These are phyloP conservation scores for Claviceps africana DNA, from an alignment of 2,329 filamentous ascomycete genomes.

Conservation along the genomic window DNA sequence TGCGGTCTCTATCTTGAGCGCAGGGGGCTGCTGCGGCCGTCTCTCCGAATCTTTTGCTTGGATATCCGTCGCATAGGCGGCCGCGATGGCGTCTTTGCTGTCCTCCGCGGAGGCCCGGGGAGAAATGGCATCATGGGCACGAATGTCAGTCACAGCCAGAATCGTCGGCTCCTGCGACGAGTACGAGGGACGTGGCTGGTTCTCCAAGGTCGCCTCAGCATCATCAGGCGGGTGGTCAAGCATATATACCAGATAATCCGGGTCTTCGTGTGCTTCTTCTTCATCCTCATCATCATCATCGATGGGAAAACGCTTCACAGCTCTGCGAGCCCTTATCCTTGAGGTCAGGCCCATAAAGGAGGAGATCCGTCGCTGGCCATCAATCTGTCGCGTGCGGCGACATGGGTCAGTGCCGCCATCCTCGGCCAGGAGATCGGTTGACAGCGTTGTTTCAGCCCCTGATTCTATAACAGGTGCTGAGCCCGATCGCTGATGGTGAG, in stretches of 20 bases:
- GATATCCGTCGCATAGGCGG: background rate
- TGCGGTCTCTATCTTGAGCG: background rate
- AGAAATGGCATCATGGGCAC: background rate
- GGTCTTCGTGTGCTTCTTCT: background rate
- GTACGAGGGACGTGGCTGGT: background rate
- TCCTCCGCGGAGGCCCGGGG: background rate
- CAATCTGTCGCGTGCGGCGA: constrained; percentile 8
- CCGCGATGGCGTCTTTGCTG: background rate
- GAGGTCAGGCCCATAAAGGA: constrained; percentile 37
- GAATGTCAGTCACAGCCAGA: background rate
- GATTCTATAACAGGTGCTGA: background rate
- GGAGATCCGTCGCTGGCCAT: constrained; percentile 26
- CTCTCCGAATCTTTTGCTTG: background rate
- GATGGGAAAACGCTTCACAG: constrained; percentile 18
- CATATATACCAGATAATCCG: background rate
- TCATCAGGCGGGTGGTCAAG: background rate
- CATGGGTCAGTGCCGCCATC: constrained; percentile 5
- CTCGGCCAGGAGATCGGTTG: constrained; percentile 1
- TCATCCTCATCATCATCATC: constrained; percentile 18
- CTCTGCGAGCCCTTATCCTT: constrained; percentile 17
- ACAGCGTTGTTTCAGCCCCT: background rate
- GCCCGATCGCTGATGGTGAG: background rate
- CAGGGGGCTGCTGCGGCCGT: background rate
- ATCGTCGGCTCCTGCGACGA: background rate
- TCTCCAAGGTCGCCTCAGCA: background rate